Conservation (phyloP, 176 grass and related monocot genomes). For the Musa beccarii region DNA sequence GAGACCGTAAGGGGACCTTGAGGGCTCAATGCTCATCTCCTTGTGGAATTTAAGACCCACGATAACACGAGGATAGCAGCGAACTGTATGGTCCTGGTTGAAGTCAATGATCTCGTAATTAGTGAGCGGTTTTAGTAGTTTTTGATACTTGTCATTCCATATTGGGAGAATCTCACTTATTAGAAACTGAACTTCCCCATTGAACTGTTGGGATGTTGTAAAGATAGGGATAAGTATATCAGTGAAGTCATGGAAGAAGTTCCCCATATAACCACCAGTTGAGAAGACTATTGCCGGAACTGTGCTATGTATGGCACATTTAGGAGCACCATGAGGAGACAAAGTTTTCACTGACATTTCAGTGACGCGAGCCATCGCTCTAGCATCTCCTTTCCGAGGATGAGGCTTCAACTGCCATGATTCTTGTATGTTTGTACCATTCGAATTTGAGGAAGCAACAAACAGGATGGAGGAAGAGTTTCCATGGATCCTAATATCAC, state of each 20-base stretch:
- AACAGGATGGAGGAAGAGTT: conserved; percentile 2
- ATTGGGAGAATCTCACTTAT: conserved; percentile 32
- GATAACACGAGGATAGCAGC: conserved; percentile 35
- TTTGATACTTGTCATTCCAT: conserved; percentile 48
- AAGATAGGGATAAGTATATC: conserved; percentile 66
- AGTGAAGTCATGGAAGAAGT: conserved; percentile 79
- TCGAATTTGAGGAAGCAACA: neutral
- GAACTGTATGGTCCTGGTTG: conserved; percentile 25
- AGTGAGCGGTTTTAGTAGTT: conserved; percentile 39
- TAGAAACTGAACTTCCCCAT: conserved; percentile 48
- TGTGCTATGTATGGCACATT: conserved; percentile 29
- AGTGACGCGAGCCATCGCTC: conserved; percentile 32
- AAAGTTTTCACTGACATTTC: conserved; percentile 33
- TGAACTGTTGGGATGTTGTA: conserved; percentile 38
- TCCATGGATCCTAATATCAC: neutral
- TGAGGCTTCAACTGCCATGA: conserved; percentile 56
- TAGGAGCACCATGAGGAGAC: neutral
- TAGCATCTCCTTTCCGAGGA: conserved; percentile 41
- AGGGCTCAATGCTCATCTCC: conserved; percentile 59
- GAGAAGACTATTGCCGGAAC: conserved; percentile 52
- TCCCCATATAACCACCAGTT: conserved; percentile 45
- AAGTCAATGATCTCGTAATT: conserved; percentile 34
- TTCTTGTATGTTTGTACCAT: neutral
- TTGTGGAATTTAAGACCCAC: conserved; percentile 58
- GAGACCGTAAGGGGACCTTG: conserved; percentile 19